These are phyloP conservation scores for Exophiala bonariae DNA, from an alignment of 2,329 filamentous ascomycete genomes.

Conservation along the genomic window DNA sequence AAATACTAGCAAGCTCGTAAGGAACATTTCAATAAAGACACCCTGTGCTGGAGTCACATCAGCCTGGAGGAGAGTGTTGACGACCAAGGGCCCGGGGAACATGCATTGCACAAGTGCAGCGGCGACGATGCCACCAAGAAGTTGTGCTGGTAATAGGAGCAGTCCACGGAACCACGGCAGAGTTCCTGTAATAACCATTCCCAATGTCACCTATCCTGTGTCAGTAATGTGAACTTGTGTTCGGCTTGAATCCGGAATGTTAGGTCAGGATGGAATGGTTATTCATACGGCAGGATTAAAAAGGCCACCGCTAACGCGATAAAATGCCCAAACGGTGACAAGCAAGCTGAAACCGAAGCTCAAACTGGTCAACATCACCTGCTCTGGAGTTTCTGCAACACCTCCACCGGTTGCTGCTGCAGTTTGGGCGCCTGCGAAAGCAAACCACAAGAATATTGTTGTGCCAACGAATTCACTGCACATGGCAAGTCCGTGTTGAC, in stretches of 20 bases:
- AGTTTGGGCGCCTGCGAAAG: conserved; percentile 48
- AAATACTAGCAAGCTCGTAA: conserved; percentile 63
- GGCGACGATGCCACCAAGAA: conserved; percentile 60
- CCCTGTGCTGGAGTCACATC: conserved; percentile 57
- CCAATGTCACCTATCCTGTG: conserved; percentile 53
- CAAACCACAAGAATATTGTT: conserved; percentile 50
- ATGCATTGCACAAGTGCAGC: conserved; percentile 59
- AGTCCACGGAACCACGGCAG: conserved; percentile 53
- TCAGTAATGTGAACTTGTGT: neutral
- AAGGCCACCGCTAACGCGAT: conserved; percentile 50
- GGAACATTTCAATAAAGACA: conserved; percentile 67
- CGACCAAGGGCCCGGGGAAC: conserved; percentile 56
- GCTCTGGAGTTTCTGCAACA: conserved; percentile 3
- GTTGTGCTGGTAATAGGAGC: conserved; percentile 56
- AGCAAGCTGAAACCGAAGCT: conserved; percentile 48
- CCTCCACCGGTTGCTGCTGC: conserved; percentile 25
- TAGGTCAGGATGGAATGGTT: neutral
- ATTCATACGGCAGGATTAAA: conserved; percentile 50
- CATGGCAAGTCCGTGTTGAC: conserved; percentile 37
- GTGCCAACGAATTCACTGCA: conserved; percentile 56
- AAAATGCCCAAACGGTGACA: conserved; percentile 57
- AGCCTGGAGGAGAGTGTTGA: conserved; percentile 54
- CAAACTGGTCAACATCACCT: conserved; percentile 29
- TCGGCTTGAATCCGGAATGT: no score
- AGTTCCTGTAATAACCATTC: conserved; percentile 57